Base-by-base conservation (phyloP, 306 rosid genomes). In the Quercus berberidifolia region DNA sequence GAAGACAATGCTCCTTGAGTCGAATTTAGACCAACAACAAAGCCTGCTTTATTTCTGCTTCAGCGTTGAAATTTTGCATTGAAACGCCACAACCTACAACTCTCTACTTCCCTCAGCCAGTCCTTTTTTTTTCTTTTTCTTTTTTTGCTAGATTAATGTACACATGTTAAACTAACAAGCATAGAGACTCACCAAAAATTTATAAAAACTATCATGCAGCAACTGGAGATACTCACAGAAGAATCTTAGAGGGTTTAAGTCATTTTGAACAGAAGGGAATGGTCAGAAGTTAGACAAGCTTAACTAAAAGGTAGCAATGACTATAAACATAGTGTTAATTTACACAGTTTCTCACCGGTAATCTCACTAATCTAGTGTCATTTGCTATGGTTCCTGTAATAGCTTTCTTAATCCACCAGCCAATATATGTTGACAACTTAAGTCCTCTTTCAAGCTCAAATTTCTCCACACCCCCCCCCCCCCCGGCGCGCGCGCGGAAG, bases 331-430 rank as follows among this genome's bases (percentile, higher is more conserved):
- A 20, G 6, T 14, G 69, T 64, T 55, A 46, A 83, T 60, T 74
- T 55, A 78, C 59, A 49, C 33, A 78, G 79, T 74, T 76, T 28
- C 92, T 92, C 76, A 94, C 97, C 88, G 98, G 96, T 83, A 94
- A 77, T 88, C 97, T 81, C 69, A 94, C 77, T 55, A 89, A 71
- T 85, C 92, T 89, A 21, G 97, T 90, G 64, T 92, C 89, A 20
- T 41, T 93, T 7, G 88, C 90, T 81, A 94, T 80, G 63, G 97
- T 92, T 85, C 80, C 88, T 52, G 89, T 81, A 14, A 92, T 88
- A 56, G 92, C 94, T 92, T 94, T 96, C 78, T 80, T 89, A 69
- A 94, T 92, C 97, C 96, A 94, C 96, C 94, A 92, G 85, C 92
- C 90, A 26, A 84, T 91, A 83, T 92, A 92, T n/a, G 97, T 92